A percentile compares a stretch with the other conserved stretches of the same genome.
Evolutionary conservation across 345 rosid species (phyloP).

Genomic region (Hibiscus mutabilis): DNA sequence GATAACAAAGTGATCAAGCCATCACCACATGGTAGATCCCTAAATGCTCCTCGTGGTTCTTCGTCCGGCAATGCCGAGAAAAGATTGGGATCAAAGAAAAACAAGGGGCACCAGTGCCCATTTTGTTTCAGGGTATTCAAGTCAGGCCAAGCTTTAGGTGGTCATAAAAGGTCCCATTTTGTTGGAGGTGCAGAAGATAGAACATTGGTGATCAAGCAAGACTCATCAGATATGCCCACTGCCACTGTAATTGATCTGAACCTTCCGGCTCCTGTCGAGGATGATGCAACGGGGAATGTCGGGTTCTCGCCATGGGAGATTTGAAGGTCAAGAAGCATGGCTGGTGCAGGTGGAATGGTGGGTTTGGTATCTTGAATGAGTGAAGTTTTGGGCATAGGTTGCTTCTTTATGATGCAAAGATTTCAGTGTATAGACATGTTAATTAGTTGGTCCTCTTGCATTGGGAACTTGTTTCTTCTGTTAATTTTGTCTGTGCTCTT

Average conservation of each 20-base stretch:
- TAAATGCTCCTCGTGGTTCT: slow-evolving; percentile 9
- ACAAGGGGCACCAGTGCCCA: slow-evolving; percentile 77
- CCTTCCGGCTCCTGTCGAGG: slow-evolving; percentile 71
- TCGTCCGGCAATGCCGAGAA: slow-evolving; percentile 23
- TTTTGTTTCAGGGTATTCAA: slow-evolving; percentile 75
- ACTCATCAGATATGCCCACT: slow-evolving; percentile 33
- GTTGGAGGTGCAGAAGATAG: slow-evolving; percentile 46
- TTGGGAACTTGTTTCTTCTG: not conserved
- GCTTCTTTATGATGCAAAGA: slow-evolving; percentile 17
- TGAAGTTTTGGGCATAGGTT: slow-evolving; percentile 10
- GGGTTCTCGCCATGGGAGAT: slow-evolving; percentile 33
- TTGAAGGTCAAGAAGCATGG: slow-evolving; percentile 6
- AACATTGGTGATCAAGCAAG: slow-evolving; percentile 45
- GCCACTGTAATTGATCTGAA: slow-evolving; percentile 67
- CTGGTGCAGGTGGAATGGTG: not conserved
- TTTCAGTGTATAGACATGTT: slow-evolving; percentile 35
- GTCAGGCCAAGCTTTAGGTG: slow-evolving; percentile 93
- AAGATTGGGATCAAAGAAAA: slow-evolving; percentile 36
- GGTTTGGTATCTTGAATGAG: not conserved
- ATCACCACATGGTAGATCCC: slow-evolving; percentile 16
- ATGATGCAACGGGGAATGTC: slow-evolving; percentile 29
- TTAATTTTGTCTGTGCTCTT: slow-evolving; percentile 6
- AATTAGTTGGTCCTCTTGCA: slow-evolving; percentile 7
- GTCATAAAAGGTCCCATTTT: slow-evolving; percentile 97
- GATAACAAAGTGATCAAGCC: slow-evolving; percentile 15